Percentiles rank a stretch among this genome's conserved stretches.
These are phyloP conservation scores for Drosera spatulata DNA, from an alignment of 179 eudicot species.

Conservation along the genomic window DNA sequence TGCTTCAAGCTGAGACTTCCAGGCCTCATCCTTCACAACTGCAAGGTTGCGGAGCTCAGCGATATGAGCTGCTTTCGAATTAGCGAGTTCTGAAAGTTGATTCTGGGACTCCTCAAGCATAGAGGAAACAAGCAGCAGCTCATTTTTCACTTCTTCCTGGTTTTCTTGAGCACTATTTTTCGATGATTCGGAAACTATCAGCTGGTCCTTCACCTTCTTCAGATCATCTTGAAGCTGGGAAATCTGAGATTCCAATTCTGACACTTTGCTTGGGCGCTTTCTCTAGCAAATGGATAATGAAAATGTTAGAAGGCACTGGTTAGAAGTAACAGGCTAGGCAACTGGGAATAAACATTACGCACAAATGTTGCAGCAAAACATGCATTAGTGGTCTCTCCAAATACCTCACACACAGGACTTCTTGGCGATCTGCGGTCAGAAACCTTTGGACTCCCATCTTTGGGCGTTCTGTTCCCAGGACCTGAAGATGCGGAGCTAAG, in stretches of 20 bases:
- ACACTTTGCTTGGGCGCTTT: conserved; percentile 50
- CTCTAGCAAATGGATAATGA: conserved; percentile 7
- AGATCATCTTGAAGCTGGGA: conserved; percentile 74
- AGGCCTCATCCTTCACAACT: conserved; percentile 22
- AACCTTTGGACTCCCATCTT: conserved; percentile 60
- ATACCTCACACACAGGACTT: conserved; percentile 66
- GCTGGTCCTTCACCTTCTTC: conserved; percentile 55
- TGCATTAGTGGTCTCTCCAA: conserved; percentile 9
- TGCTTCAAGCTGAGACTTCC: conserved; percentile 30
- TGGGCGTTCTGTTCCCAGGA: conserved; percentile 34
- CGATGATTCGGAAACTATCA: conserved; percentile 39
- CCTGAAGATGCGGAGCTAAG: conserved; percentile 17
- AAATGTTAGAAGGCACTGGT: too few relatives aligned
- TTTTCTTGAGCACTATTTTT: conserved; percentile 57
- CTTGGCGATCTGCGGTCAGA: conserved; percentile 47
- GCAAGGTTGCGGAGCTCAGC: conserved; percentile 22
- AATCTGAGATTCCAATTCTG: conserved; percentile 69
- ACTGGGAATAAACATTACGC: too few relatives aligned
- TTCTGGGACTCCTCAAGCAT: conserved; percentile 57
- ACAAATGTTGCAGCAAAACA: too few relatives aligned
- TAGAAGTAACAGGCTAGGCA: too few relatives aligned
- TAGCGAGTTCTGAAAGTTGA: conserved; percentile 27
- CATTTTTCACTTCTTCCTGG: conserved; percentile 47
- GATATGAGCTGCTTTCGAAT: conserved; percentile 20
- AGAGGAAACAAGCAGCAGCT: conserved; percentile 42